These are phyloP conservation scores for Beauveria rudraprayagi DNA, from an alignment of 2,329 filamentous ascomycete species.

Conservation along the genomic window DNA sequence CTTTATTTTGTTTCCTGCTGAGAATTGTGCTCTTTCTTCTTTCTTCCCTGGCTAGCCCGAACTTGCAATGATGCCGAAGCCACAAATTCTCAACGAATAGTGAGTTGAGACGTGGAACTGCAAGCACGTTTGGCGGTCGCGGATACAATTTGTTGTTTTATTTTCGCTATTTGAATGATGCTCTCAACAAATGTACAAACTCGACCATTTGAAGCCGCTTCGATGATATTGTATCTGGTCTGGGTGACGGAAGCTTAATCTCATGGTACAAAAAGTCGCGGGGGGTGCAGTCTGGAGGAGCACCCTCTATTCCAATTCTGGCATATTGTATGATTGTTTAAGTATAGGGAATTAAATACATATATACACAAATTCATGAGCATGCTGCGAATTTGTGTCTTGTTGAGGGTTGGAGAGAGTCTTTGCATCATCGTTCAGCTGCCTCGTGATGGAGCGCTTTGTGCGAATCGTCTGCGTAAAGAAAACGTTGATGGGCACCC, in stretches of 20 bases:
- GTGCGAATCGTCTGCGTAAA: too few species aligned
- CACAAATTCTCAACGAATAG: neutral
- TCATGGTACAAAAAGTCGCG: neutral
- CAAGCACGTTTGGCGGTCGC: neutral
- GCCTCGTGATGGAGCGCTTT: too few species aligned
- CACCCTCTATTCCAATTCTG: neutral
- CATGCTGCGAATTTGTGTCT: neutral
- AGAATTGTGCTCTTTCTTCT: slow-evolving; percentile 14
- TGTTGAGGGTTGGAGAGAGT: neutral
- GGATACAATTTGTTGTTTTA: slow-evolving; percentile 8
- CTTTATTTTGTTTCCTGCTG: slow-evolving; percentile 5
- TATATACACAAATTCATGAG: neutral
- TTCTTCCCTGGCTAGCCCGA: slow-evolving; percentile 11
- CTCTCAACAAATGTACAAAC: neutral
- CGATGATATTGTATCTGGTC: neutral
- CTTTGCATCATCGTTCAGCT: neutral
- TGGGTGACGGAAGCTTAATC: neutral
- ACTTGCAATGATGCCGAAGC: neutral
- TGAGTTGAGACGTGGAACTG: neutral
- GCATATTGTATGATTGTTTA: slow-evolving; percentile 12
- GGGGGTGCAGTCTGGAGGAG: neutral
- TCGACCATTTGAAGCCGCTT: neutral
- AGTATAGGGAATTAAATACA: slow-evolving; percentile 5
- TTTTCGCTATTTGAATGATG: neutral
- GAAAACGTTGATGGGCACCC: too few species aligned